Conservation (phyloP, 768 basidiomycete species). For the Chlorophyllum brunneum region DNA sequence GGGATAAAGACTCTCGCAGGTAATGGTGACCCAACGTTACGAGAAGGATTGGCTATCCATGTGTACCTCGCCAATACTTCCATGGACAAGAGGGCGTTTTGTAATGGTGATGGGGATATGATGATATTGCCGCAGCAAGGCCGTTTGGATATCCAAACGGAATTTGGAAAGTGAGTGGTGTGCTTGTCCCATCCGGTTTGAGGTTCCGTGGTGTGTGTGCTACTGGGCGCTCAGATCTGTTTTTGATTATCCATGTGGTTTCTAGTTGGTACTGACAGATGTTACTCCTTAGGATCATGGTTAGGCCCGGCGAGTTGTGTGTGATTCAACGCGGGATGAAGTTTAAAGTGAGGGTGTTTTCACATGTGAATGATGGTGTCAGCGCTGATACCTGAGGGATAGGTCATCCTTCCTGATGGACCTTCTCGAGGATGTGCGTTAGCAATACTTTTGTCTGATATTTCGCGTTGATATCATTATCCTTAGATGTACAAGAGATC, state of each 20-base stretch:
- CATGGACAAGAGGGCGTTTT: constrained; percentile 60
- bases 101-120: constrained; percentile 64
- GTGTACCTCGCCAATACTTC: constrained; percentile 56
- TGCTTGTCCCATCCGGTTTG: neutral
- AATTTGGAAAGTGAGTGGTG: constrained; percentile 54
- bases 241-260: neutral
- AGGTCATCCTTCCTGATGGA: constrained; percentile 53
- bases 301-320: constrained; percentile 57
- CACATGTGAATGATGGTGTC: neutral
- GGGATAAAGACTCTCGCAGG: constrained; percentile 63
- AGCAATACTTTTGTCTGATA: neutral
- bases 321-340: constrained; percentile 67
- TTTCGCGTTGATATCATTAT: neutral
- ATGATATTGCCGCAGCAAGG: constrained; percentile 64
- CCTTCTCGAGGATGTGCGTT: constrained; percentile 58
- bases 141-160: constrained; percentile 64
- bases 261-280: constrained; percentile 5
- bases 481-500: constrained; percentile 56
- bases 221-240: too few species aligned
- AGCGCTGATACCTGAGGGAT: neutral
- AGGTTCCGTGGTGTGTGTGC: too few species aligned
- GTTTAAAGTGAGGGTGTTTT: constrained; percentile 45
- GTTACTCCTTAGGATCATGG: constrained; percentile 44
- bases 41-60: constrained; percentile 63
- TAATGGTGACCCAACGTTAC: constrained; percentile 57